These are phyloP conservation scores for Stagonosporopsis vannaccii DNA, from an alignment of 2,329 filamentous ascomycete species.

Conservation along the genomic window DNA sequence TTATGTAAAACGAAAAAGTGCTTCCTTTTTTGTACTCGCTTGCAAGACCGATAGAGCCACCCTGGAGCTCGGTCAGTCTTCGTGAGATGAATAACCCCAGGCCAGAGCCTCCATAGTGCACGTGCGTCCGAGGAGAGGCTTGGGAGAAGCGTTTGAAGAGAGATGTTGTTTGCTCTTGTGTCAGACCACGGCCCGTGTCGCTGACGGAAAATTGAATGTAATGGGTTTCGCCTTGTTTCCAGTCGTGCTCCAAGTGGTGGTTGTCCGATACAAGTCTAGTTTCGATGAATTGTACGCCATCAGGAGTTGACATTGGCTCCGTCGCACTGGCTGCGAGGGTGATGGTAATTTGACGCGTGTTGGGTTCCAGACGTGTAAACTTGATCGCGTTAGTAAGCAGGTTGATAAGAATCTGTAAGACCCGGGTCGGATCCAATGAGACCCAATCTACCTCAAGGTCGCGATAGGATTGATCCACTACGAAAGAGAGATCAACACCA, in stretches of 20 bases:
- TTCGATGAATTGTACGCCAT: constrained; percentile 40
- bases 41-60: constrained; percentile 41
- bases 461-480: constrained; percentile 48
- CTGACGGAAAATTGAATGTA: constrained; percentile 48
- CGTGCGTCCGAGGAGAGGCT: constrained; percentile 43
- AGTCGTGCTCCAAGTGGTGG: constrained; percentile 37
- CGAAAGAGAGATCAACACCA: constrained; percentile 36
- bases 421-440: constrained; percentile 51
- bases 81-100: constrained; percentile 46
- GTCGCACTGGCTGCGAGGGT: constrained; percentile 43
- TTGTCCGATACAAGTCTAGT: constrained; percentile 30
- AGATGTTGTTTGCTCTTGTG: constrained; percentile 42
- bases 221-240: constrained; percentile 35
- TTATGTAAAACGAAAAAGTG: constrained; percentile 46
- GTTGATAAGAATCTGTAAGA: constrained; percentile 49
- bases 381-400: constrained; percentile 56
- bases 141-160: constrained; percentile 45
- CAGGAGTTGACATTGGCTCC: constrained; percentile 41
- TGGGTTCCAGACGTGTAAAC: constrained; percentile 48
- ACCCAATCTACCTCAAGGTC: constrained; percentile 49
- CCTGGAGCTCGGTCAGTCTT: constrained; percentile 42
- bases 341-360: constrained; percentile 46
- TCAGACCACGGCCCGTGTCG: constrained; percentile 53
- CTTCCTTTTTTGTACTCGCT: constrained; percentile 35
- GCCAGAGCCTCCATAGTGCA: constrained; percentile 51